Evolutionary conservation across 805 yeast species (phyloP), one percentile per base, ranked within the genome.

Genomic region (Saturnispora kantuleensis): DNA sequence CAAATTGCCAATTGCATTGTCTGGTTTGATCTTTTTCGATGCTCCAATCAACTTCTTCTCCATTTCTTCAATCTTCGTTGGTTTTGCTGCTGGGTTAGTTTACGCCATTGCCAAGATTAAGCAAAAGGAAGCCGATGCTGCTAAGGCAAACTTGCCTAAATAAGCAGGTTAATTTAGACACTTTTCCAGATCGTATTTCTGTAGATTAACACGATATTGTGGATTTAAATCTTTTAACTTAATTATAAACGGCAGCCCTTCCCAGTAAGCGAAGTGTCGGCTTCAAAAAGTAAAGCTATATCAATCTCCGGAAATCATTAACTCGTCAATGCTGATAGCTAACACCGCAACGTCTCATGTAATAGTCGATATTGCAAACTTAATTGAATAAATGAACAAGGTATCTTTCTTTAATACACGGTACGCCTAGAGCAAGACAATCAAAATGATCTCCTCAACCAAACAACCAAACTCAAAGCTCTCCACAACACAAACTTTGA

Each of bases 41-140:
- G 94, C 96, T 47, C 89, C 95, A 49, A 85, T 84, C 61, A 93
- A 94, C 73, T 85, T 93, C 71, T 79, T 84, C 74, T 84, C 95
- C 32, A 59, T 90, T 51, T 68, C 88, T 34, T 90, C 98, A 39
- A 93, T 93, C 62, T 77, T 86, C 59, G 74, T 90, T 53, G 99
- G 99, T 47, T 93, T 93, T 70, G 70, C 80, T 52, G 95, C 98
- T 50, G 99, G 99, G 65, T 70, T 93, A 55, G 96, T 89, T 44
- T 93, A 93, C 66, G 90, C 97, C 49, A 84, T 85, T 53, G 96
- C 97, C 52, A 93, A 89, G 72, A 87, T 89, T 71, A 83, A 81
- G 73, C 95, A 89, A 70, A 76, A 73, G 60, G 78, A 72, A 63
- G 64, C 58, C 37, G 49, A 49, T 29, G 46, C 46, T 15, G 47